Percentiles rank a stretch among this genome's conserved stretches.
Conservation (phyloP, 2,329 filamentous ascomycete species). For the Pestalotiopsis sp. region DNA sequence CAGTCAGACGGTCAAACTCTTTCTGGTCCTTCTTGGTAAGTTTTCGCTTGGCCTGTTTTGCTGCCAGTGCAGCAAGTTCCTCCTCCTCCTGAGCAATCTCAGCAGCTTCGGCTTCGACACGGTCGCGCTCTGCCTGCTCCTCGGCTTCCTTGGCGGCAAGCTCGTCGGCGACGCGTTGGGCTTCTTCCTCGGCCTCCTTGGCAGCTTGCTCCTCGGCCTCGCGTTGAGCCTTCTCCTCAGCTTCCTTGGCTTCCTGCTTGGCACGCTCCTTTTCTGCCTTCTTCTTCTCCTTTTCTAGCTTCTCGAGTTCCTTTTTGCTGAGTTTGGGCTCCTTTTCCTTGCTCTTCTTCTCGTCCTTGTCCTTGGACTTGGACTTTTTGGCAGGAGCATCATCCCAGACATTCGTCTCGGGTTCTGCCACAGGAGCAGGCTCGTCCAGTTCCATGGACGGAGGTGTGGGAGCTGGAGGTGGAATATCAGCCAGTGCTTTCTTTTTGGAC, state of each 20-base stretch:
- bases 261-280: conserved; percentile 34
- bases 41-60: conserved; percentile 31
- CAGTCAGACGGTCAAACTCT: conserved; percentile 36
- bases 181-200: conserved; percentile 27
- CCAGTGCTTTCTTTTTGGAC: conserved; percentile 43
- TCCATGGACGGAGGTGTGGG: conserved; percentile 52
- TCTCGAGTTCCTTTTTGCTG: conserved; percentile 52
- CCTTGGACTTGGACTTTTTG: conserved; percentile 42
- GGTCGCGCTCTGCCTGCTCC: conserved; percentile 18
- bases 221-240: conserved; percentile 23
- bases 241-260: conserved; percentile 26
- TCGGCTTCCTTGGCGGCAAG: conserved; percentile 27
- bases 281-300: conserved; percentile 46
- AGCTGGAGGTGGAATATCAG: conserved; percentile 46
- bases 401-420: conserved; percentile 34
- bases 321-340: conserved; percentile 44
- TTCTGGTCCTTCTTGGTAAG: conserved; percentile 31
- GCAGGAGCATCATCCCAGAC: conserved; percentile 36
- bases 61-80: conserved; percentile 32
- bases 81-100: conserved; percentile 44
- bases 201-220: conserved; percentile 34
- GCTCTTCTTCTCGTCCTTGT: conserved; percentile 45
- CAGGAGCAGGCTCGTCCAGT: conserved; percentile 43
- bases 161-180: conserved; percentile 21
- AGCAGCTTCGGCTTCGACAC: conserved; percentile 31